These are phyloP conservation scores for Trametes cingulata DNA, from an alignment of 768 basidiomycete genomes.

Conservation along the genomic window DNA sequence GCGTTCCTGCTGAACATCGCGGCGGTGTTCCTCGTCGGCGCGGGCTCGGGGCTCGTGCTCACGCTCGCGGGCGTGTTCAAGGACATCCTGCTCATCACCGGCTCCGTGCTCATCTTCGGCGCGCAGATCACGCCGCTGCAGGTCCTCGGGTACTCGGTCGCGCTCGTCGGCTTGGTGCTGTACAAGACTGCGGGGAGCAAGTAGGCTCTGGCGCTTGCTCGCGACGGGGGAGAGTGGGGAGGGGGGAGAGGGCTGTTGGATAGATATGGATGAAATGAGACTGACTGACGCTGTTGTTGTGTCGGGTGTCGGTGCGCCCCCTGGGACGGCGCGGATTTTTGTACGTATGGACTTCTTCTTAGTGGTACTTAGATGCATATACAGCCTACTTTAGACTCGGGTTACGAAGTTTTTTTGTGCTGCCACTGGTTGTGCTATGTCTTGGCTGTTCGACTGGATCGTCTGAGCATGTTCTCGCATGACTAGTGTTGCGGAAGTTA, in stretches of 20 bases:
- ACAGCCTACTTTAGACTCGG: slow-evolving; percentile 14
- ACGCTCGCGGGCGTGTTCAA: slow-evolving; percentile 86
- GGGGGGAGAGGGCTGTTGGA: no score
- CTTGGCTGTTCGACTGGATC: no score
- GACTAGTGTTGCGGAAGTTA: no score
- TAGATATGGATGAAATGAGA: no score
- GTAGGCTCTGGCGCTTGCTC: slow-evolving; percentile 29
- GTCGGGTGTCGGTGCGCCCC: no score
- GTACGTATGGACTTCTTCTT: background rate
- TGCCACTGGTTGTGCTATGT: background rate
- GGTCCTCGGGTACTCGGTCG: slow-evolving; percentile 88
- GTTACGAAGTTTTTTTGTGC: background rate
- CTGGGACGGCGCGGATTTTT: background rate
- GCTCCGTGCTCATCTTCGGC: slow-evolving; percentile 86
- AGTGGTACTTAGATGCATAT: slow-evolving; percentile 6
- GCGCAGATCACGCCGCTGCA: slow-evolving; percentile 81
- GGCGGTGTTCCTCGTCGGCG: slow-evolving; percentile 91
- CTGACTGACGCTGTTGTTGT: no score
- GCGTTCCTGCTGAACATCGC: slow-evolving; percentile 92
- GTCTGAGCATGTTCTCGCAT: no score
- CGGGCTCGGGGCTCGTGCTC: slow-evolving; percentile 83
- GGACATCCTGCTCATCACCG: slow-evolving; percentile 94
- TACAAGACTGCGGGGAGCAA: slow-evolving; percentile 79
- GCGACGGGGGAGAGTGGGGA: no score
- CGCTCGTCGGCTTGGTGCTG: slow-evolving; percentile 78